Base-by-base conservation (phyloP, 345 rosid genomes). In the Pelargonium nanum region DNA sequence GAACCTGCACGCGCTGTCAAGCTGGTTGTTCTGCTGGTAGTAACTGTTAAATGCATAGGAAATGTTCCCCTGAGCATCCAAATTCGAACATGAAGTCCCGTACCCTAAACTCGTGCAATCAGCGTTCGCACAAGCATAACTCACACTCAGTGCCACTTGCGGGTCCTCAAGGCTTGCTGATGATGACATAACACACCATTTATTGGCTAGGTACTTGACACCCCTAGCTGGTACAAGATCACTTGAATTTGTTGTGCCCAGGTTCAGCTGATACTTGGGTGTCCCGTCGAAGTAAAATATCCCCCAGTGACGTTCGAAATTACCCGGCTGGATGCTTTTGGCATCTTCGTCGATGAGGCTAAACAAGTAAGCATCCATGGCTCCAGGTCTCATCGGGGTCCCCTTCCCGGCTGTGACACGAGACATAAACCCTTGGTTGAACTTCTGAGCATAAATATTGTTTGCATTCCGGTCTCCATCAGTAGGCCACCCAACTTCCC, bases 31-130 rank as follows among this genome's bases (percentile, higher is more conserved):
- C 30, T 32, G 72, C 80, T 86, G 93, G 64, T 63, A 86, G 70
- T 86, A 83, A 55, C 78, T 77, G 57, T 86, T 86, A 22, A 83
- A 83, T 17, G 87, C 93, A 65, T 81, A 86, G 0, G 93, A 86
- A 57, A 80, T 63, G 68, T 85, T 83, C 56, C 76, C 24, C 17
- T 51, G 12, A 25, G 72, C 60, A 20, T 79, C 69, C 64, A 84
- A 44, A 63, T 70, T 72, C 19, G 63, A 75, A 59, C 95, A 87
- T 7, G 88, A 79, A 6, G 82, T 72, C 40, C 76, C 88, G 62
- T 77, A 80, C 1, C 86, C 87, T 32, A 84, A 81, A 53, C 86
- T 66, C 1, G 95, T 82, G 72, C 90, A 84, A 68, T 84, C 95
- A 48, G 86, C 86, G 32, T 66, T 68, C 24, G 72, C 63, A 69